phyloP scores from a whole-genome alignment of 1,139 yeast species.

The Nakaseomyces kungkrabaensis region DNA sequence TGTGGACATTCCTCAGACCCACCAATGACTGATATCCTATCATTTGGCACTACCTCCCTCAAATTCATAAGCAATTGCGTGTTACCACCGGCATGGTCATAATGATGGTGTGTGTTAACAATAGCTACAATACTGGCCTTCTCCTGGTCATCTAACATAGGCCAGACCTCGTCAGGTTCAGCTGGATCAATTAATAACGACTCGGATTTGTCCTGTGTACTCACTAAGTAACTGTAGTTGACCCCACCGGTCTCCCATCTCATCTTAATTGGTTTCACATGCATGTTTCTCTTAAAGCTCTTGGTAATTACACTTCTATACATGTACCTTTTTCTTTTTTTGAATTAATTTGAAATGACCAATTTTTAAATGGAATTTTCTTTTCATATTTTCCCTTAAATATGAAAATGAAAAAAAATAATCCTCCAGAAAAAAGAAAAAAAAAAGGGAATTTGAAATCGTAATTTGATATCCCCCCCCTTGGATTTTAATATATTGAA shows the following conservation, averaged over 20 bases:
- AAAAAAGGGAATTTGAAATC: too few species aligned
- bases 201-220: slow-evolving; percentile 55
- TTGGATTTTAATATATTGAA: too few species aligned
- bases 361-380: too few species aligned
- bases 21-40: slow-evolving; percentile 56
- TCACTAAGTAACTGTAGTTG: slow-evolving; percentile 74
- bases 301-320: slow-evolving; percentile 4
- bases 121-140: slow-evolving; percentile 50
- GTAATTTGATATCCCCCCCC: too few species aligned
- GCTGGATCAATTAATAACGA: slow-evolving; percentile 94
- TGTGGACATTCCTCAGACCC: slow-evolving; percentile 41
- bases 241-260: slow-evolving; percentile 86
- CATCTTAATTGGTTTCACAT: slow-evolving; percentile 74
- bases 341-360: neutral
- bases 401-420: too few species aligned
- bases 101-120: slow-evolving; percentile 92
- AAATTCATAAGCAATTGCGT: slow-evolving; percentile 12
- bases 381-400: too few species aligned
- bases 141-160: slow-evolving; percentile 31
- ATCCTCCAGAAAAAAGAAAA: too few species aligned
- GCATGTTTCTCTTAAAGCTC: slow-evolving; percentile 46
- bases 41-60: slow-evolving; percentile 29
- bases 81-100: slow-evolving; percentile 92
- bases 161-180: slow-evolving; percentile 52
- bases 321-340: neutral